Base-by-base conservation (phyloP, 2,329 filamentous ascomycete species). In the Parascedosporium putredinis region DNA sequence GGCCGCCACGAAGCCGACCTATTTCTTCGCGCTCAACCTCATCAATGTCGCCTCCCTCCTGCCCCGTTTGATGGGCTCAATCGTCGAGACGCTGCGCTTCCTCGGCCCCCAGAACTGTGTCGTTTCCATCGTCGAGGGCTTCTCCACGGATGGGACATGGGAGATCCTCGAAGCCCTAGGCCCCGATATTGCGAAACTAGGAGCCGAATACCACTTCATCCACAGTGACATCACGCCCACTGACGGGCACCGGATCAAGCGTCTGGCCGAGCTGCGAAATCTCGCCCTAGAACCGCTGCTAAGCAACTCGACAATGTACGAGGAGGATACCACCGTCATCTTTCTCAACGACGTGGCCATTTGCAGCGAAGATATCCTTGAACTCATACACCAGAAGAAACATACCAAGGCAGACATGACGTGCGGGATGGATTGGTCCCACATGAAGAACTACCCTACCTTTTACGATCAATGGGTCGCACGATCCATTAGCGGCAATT, bases 391-490 rank as follows among this genome's bases (percentile, higher is more conserved):
- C 54, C 76, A 81, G 58, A 69, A 66, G 23, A 55, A 52, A 5
- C 55, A 54, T 3, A 72, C 74, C 33, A 60, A 58, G 2, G 77
- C 76, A 6, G 71, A 76, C 56, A 78, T 79, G 72, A 72, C 70
- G 6, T 31, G 27, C 55, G 75, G 66, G 5, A 73, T 82, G 68
- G 78, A 82, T 58, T 82, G 77, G 76, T 70, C 66, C 0, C 71
- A 70, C 38, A 60, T 64, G 3, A 69, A 65, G 0, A 48, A 49
- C 0, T 61, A 72, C 2, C 70, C 72, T 0, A 73, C 68, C 0
- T 81, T 81, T 55, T 79, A 79, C 57, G 76, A 81, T 52, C 66
- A 77, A 2, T 80, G 75, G 76, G 63, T 79, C 23, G 69, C 73
- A 0, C 70, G 78, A 5, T 66, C 63, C 2, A 67, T 81, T 42